Conservation (phyloP, 106 monocot genomes). For the Dioscorea dumetorum region DNA sequence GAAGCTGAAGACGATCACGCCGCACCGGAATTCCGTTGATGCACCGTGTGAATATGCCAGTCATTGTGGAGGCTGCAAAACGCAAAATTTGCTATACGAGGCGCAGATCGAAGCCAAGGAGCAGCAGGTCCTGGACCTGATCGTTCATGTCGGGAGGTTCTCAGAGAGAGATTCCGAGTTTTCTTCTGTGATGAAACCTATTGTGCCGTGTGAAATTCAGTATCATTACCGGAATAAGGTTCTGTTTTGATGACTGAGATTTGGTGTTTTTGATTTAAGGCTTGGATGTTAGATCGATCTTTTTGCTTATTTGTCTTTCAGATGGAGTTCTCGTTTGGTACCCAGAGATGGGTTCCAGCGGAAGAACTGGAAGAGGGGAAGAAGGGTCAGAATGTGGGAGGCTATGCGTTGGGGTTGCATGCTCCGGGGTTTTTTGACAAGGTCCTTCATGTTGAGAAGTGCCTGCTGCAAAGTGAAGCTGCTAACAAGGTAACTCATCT, state of each 20-base stretch:
- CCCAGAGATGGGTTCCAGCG: conserved; percentile 53
- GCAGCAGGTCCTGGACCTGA: conserved; percentile 68
- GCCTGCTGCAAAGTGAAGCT: conserved; percentile 79
- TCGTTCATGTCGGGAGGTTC: conserved; percentile 76
- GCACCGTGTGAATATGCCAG: conserved; percentile 75
- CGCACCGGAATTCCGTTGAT: conserved; percentile 56
- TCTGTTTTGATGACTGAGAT: neutral
- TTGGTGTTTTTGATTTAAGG: neutral
- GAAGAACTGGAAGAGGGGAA: conserved; percentile 16
- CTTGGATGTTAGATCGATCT: neutral
- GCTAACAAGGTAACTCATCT: conserved; percentile 65
- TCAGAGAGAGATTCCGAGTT: conserved; percentile 35
- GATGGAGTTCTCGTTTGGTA: conserved; percentile 99
- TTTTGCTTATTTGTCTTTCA: conserved; percentile 18
- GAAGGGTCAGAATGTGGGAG: conserved; percentile 15
- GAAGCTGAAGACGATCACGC: conserved; percentile 76
- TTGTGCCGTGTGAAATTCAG: conserved; percentile 66
- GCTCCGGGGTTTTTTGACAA: conserved; percentile 94
- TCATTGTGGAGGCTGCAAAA: conserved; percentile 90
- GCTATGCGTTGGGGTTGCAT: conserved; percentile 77
- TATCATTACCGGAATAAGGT: conserved; percentile 94
- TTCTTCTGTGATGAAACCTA: conserved; percentile 39
- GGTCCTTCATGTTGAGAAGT: conserved; percentile 82
- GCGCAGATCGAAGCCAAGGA: conserved; percentile 81
- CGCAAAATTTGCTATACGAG: conserved; percentile 70